A percentile compares a stretch with the other conserved stretches of the same genome.
Conservation (phyloP, 495 filamentous ascomycete genomes). For the Cladorrhinum samala region DNA sequence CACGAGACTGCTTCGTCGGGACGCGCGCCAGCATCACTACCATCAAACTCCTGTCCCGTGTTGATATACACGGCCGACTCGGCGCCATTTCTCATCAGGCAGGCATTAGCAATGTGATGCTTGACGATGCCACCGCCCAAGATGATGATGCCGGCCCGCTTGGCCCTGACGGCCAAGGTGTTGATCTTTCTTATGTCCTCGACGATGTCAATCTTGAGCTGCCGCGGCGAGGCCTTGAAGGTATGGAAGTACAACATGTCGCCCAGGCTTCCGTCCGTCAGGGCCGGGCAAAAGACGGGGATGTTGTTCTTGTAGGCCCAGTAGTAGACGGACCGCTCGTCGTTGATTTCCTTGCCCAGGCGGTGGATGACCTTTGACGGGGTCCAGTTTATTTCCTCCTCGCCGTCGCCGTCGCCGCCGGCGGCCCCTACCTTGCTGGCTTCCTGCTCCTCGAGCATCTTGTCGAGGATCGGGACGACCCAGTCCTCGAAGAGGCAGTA, state of each 20-base stretch:
- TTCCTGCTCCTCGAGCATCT: constrained; percentile 90
- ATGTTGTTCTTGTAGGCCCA: constrained; percentile 94
- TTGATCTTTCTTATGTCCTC: constrained; percentile 87
- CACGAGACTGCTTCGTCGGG: constrained; percentile 97
- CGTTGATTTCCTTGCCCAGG: constrained; percentile 84
- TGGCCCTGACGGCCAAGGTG: constrained; percentile 76
- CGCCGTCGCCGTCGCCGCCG: too few relatives aligned
- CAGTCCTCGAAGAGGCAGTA: constrained; percentile 98
- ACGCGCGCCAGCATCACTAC: constrained; percentile 89
- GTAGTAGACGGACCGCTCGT: constrained; percentile 82
- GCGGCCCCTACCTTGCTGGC: too few relatives aligned
- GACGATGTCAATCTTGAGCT: constrained; percentile 79
- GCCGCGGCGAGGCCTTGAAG: constrained; percentile 71
- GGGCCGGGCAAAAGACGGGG: constrained; percentile 90
- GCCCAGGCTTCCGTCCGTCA: constrained; percentile 90
- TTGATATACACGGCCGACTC: constrained; percentile 97
- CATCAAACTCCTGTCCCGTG: constrained; percentile 94
- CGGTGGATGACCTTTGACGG: constrained; percentile 81
- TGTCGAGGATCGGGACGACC: constrained; percentile 85
- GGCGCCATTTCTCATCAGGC: constrained; percentile 92
- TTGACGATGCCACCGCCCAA: constrained; percentile 90
- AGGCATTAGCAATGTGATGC: constrained; percentile 96
- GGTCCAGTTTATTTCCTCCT: constrained; percentile 78
- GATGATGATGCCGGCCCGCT: constrained; percentile 86
- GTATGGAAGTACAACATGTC: constrained; percentile 99